A percentile compares a stretch with the other conserved stretches of the same genome.
phyloP scores from a whole-genome alignment of 257 asterid species.

The Ilex aquifolium region DNA sequence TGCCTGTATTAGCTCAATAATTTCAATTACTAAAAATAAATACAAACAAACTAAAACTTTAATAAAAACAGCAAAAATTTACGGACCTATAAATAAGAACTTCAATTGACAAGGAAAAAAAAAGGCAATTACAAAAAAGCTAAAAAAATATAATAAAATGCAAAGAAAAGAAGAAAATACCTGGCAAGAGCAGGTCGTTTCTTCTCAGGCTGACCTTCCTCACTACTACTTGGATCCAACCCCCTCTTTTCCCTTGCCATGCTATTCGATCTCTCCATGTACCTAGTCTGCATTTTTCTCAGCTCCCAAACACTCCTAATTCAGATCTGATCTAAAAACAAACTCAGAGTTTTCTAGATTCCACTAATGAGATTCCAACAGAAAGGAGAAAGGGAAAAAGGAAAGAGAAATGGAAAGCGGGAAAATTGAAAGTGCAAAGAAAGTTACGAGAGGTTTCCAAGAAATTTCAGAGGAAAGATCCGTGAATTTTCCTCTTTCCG shows the following conservation, averaged over 20 bases:
- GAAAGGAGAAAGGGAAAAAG: slow-evolving; percentile 7
- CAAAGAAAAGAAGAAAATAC: slow-evolving; percentile 19
- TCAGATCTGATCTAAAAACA: slow-evolving; percentile 49
- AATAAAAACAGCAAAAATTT: no score
- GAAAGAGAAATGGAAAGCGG: slow-evolving; percentile 37
- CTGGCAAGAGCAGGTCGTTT: slow-evolving; percentile 98
- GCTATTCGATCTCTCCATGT: slow-evolving; percentile 44
- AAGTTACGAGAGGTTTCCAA: slow-evolving; percentile 28
- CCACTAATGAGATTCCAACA: slow-evolving; percentile 18
- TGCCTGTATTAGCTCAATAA: no score
- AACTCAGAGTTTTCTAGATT: slow-evolving; percentile 3
- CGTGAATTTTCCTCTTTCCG: slow-evolving; percentile 16
- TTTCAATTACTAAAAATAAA: no score
- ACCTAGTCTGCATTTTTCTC: slow-evolving; percentile 54
- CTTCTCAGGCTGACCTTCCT: slow-evolving; percentile 81
- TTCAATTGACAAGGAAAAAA: no score
- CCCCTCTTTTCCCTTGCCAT: slow-evolving; percentile 79
- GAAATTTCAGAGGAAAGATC: slow-evolving; percentile 29
- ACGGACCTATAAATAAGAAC: no score
- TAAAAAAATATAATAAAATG: no score
- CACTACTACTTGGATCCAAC: slow-evolving; percentile 53
- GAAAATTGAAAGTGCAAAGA: slow-evolving; percentile 70
- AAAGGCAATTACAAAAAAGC: no score
- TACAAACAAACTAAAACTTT: no score
- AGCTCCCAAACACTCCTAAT: slow-evolving; percentile 4